Evolutionary conservation across 176 grass and related monocot species (phyloP).

Genomic region (Cenchrus purpureus): DNA sequence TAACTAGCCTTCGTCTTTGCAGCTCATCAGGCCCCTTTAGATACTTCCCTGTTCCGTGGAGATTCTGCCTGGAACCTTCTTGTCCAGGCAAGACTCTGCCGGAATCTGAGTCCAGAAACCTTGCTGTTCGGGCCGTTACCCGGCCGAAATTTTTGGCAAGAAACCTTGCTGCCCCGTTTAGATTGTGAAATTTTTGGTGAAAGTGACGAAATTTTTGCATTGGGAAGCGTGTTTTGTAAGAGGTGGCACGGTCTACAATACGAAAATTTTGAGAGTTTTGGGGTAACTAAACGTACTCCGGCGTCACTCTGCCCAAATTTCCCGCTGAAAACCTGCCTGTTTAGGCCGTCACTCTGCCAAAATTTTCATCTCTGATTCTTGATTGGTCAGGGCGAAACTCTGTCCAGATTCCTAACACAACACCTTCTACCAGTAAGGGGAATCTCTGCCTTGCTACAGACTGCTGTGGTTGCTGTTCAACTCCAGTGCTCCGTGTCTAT

Average conservation of each 20-base stretch:
- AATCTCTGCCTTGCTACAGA: conserved; percentile 34
- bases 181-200: no score
- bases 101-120: not conserved
- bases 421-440: not conserved
- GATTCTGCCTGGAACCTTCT: conserved; percentile 40
- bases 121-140: not conserved
- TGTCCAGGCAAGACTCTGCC: conserved; percentile 31
- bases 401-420: not conserved
- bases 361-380: not conserved
- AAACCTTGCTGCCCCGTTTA: no score
- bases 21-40: not conserved
- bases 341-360: conserved; percentile 19
- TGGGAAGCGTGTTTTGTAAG: no score
- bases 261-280: no score
- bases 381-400: conserved; percentile 28
- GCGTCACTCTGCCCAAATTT: no score
- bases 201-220: no score
- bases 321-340: no score
- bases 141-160: no score
- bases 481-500: conserved; percentile 48
- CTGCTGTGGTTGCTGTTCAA: conserved; percentile 24
- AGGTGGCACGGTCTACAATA: no score
- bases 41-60: conserved; percentile 32
- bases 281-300: no score
- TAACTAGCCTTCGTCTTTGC: not conserved